A percentile compares a stretch with the other conserved stretches of the same genome.
Evolutionary conservation across 1,139 yeast genomes (phyloP).

Genomic region (Trichomonascaceae sp.): DNA sequence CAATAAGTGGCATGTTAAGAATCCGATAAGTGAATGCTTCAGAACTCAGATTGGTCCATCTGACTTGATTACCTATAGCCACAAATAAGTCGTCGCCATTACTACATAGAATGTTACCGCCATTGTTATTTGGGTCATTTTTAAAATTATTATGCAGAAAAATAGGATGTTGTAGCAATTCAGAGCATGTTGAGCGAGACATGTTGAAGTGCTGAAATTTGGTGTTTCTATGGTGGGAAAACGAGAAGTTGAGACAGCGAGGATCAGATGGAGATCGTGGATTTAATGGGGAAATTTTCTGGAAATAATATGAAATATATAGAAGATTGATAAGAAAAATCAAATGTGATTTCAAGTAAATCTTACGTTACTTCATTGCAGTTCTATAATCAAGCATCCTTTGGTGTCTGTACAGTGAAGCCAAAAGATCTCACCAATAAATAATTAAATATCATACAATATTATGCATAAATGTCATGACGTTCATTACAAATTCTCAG

Average conservation of each 20-base stretch:
- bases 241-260: not conserved
- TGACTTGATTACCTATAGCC: conserved; percentile 26
- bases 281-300: not conserved
- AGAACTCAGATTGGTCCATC: conserved; percentile 23
- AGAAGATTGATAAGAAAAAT: not conserved
- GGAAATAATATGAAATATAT: not conserved
- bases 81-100: conserved; percentile 28
- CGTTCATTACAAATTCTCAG: conserved; percentile 4
- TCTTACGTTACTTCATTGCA: not conserved
- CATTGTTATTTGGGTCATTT: not conserved
- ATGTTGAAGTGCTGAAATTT: not conserved
- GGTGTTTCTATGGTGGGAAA: not conserved
- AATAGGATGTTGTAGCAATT: conserved; percentile 1
- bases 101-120: conserved; percentile 12
- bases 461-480: no score
- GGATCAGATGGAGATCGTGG: not conserved
- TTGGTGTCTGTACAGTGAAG: not conserved
- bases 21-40: conserved; percentile 10
- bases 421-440: not conserved
- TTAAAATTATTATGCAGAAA: not conserved
- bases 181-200: not conserved
- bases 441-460: not conserved
- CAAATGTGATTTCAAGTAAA: not conserved
- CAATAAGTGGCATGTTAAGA: conserved; percentile 21
- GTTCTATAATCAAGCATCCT: not conserved